phyloP scores from a whole-genome alignment of 441 rosid genomes.

The Croton laevigatus region DNA sequence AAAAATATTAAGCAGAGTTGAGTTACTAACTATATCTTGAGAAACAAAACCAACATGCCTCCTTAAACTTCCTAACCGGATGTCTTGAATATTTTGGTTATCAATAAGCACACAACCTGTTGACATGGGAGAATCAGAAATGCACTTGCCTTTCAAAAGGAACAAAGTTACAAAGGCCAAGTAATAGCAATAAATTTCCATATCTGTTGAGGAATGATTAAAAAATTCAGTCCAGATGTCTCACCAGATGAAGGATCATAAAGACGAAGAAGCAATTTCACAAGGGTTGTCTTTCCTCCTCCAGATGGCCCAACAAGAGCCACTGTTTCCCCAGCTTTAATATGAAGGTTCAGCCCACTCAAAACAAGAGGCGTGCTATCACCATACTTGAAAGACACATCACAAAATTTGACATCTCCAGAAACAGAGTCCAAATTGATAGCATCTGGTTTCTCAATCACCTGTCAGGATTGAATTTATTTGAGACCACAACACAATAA shows the following conservation, averaged over 20 bases:
- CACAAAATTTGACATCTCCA: slow-evolving; percentile 70
- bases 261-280: slow-evolving; percentile 88
- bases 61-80: slow-evolving; percentile 69
- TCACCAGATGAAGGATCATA: slow-evolving; percentile 77
- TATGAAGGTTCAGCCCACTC: slow-evolving; percentile 66
- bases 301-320: slow-evolving; percentile 96
- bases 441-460: slow-evolving; percentile 56
- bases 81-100: slow-evolving; percentile 52
- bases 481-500: slow-evolving; percentile 1
- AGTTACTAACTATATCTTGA: slow-evolving; percentile 72
- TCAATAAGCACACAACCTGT: slow-evolving; percentile 70
- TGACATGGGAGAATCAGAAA: slow-evolving; percentile 21
- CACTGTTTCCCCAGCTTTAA: slow-evolving; percentile 86
- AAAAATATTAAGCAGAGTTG: background rate
- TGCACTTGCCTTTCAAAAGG: background rate
- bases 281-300: slow-evolving; percentile 92
- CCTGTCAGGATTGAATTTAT: slow-evolving; percentile 42
- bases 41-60: slow-evolving; percentile 87
- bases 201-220: slow-evolving; percentile 9
- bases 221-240: slow-evolving; percentile 18
- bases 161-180: slow-evolving; percentile 1
- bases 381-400: slow-evolving; percentile 62
- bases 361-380: slow-evolving; percentile 54
- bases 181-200: slow-evolving; percentile 9
- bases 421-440: slow-evolving; percentile 47